A percentile compares a stretch with the other conserved stretches of the same genome.
These are phyloP conservation scores for Lactifluus piperatus DNA, from an alignment of 768 basidiomycete genomes.

Conservation along the genomic window DNA sequence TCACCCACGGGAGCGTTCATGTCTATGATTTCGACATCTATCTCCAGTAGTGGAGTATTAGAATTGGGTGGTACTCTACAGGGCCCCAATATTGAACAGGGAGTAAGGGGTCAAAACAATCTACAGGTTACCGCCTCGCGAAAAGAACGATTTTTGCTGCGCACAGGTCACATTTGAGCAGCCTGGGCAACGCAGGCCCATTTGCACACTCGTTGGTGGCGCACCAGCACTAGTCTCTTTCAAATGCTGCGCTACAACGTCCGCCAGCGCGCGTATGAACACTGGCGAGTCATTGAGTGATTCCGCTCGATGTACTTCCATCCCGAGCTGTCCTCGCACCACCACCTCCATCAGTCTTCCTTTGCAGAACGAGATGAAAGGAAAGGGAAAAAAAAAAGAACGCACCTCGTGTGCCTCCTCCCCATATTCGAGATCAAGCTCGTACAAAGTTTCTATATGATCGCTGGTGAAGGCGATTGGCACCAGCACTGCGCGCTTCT, in stretches of 20 bases:
- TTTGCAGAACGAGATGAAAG: background rate
- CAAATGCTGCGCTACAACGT: slow-evolving; percentile 79
- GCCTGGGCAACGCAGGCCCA: slow-evolving; percentile 85
- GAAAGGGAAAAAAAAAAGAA: background rate
- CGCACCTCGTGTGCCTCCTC: slow-evolving; percentile 85
- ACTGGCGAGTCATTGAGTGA: slow-evolving; percentile 94
- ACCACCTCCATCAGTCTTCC: background rate
- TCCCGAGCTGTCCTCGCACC: slow-evolving; percentile 56
- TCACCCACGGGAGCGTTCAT: background rate
- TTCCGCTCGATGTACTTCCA: slow-evolving; percentile 81
- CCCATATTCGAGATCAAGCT: slow-evolving; percentile 89
- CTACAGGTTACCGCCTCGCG: slow-evolving; percentile 50
- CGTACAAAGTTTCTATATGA: slow-evolving; percentile 97
- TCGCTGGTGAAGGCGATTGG: slow-evolving; percentile 99
- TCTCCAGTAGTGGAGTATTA: background rate
- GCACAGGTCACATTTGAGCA: slow-evolving; percentile 87
- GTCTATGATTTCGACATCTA: background rate
- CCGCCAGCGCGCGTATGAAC: slow-evolving; percentile 90
- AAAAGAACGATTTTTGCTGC: slow-evolving; percentile 85
- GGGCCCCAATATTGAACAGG: no score
- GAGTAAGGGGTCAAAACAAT: background rate
- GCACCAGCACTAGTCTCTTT: slow-evolving; percentile 48
- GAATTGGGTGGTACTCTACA: background rate
- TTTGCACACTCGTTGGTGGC: slow-evolving; percentile 66
- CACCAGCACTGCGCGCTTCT: slow-evolving; percentile 72